Percentiles rank a stretch among this genome's conserved stretches.
Conservation (phyloP, 345 rosid genomes). For the Salix purpurea region DNA sequence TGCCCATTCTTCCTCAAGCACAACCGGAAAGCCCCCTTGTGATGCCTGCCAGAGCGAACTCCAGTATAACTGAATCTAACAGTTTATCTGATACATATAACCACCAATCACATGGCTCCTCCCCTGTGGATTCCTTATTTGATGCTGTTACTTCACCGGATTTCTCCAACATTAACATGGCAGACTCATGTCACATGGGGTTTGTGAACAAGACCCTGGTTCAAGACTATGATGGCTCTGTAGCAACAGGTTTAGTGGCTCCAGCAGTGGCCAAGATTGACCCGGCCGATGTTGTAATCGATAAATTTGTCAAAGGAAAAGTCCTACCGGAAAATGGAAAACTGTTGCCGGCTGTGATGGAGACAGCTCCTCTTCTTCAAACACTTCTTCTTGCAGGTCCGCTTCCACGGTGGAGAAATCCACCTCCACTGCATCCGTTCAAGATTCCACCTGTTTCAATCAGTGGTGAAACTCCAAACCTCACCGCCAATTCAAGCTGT, state of each 20-base stretch:
- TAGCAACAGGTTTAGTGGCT: constrained; percentile 10
- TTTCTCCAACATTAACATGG: constrained; percentile 49
- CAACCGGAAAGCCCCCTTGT: constrained; percentile 23
- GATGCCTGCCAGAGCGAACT: constrained; percentile 46
- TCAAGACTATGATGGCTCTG: constrained; percentile 18
- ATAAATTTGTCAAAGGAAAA: constrained; percentile 50
- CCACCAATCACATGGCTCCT: constrained; percentile 50
- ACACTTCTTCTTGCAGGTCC: constrained; percentile 84
- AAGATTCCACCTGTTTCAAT: constrained; percentile 54
- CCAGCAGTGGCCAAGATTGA: constrained; percentile 33
- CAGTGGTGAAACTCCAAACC: constrained; percentile 17
- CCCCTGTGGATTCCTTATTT: constrained; percentile 67
- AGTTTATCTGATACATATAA: constrained; percentile 47
- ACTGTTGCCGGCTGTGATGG: constrained; percentile 63
- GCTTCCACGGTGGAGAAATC: constrained; percentile 89
- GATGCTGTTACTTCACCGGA: constrained; percentile 76
- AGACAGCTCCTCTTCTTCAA: constrained; percentile 75
- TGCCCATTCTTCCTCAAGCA: constrained; percentile 8
- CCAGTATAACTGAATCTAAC: constrained; percentile 80
- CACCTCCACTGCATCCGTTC: constrained; percentile 68
- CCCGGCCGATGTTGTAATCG: constrained; percentile 38
- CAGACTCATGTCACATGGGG: constrained; percentile 31
- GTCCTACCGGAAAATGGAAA: constrained; percentile 64
- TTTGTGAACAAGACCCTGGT: constrained; percentile 22
- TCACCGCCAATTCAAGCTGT: constrained; percentile 9